Conservation (phyloP, 768 basidiomycete species). For the Agrocybe pediades region DNA sequence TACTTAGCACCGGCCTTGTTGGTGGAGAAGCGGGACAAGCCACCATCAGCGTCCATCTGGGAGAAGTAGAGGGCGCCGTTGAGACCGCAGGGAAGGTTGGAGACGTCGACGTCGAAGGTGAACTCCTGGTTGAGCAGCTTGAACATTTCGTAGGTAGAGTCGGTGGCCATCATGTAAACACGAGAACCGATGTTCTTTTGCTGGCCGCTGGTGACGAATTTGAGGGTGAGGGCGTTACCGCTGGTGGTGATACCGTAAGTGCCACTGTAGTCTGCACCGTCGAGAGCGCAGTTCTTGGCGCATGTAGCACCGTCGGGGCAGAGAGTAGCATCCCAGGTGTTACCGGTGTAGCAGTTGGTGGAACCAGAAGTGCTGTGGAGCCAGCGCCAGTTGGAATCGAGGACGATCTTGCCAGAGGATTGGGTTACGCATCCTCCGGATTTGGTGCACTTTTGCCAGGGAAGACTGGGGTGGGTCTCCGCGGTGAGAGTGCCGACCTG, state of each 20-base stretch:
- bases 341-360: conserved; percentile 56
- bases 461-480: conserved; percentile 49
- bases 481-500: conserved; percentile 53
- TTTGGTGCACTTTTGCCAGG: conserved; percentile 47
- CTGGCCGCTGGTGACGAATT: conserved; percentile 28
- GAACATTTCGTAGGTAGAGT: conserved; percentile 41
- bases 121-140: conserved; percentile 56
- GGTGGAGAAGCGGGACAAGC: conserved; percentile 39
- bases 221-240: conserved; percentile 49
- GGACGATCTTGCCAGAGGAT: conserved; percentile 37
- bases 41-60: conserved; percentile 59
- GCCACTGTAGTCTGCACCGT: conserved; percentile 48
- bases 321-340: conserved; percentile 51
- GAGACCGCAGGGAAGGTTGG: conserved; percentile 56
- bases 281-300: conserved; percentile 42
- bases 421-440: conserved; percentile 35
- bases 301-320: conserved; percentile 52
- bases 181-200: conserved; percentile 39
- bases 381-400: conserved; percentile 64
- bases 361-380: conserved; percentile 37
- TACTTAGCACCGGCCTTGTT: conserved; percentile 58
- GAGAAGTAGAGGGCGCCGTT: conserved; percentile 61
- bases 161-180: conserved; percentile 48
- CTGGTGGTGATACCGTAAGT: conserved; percentile 53
- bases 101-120: conserved; percentile 61